Conservation (phyloP, 2,329 filamentous ascomycete genomes). For the Lomentospora prolificans region DNA sequence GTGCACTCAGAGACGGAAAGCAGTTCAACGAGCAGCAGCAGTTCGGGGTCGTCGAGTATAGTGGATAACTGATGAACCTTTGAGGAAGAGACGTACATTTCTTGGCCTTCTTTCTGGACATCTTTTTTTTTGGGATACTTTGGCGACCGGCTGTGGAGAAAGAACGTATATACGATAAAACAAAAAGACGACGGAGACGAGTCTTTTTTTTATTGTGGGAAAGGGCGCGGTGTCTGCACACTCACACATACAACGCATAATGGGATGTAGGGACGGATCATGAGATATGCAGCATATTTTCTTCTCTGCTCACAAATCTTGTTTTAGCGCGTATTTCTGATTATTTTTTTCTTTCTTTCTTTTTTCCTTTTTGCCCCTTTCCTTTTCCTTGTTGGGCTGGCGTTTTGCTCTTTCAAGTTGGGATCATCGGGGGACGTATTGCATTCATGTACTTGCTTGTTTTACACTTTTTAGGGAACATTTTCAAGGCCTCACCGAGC, state of each 20-base stretch:
- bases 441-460: slow-evolving; percentile 1
- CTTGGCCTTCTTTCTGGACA: not conserved
- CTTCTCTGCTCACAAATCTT: not conserved
- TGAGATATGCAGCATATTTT: not conserved
- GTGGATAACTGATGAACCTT: not conserved
- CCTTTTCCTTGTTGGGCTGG: too few relatives aligned
- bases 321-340: not conserved
- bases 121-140: not conserved
- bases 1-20: slow-evolving; percentile 4
- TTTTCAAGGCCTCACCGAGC: too few relatives aligned
- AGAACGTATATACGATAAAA: not conserved
- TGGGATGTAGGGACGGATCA: not conserved
- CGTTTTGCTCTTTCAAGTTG: not conserved
- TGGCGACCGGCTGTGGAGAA: too few relatives aligned
- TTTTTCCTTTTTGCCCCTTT: too few relatives aligned
- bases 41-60: not conserved
- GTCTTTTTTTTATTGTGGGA: not conserved
- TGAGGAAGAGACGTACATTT: not conserved
- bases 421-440: too few relatives aligned
- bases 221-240: too few relatives aligned
- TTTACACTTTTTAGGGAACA: not conserved
- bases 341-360: not conserved
- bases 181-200: not conserved
- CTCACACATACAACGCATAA: not conserved
- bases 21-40: slow-evolving; percentile 11